phyloP scores from a whole-genome alignment of 1,284 basidiomycete species.

The Athelia psychrophila region DNA sequence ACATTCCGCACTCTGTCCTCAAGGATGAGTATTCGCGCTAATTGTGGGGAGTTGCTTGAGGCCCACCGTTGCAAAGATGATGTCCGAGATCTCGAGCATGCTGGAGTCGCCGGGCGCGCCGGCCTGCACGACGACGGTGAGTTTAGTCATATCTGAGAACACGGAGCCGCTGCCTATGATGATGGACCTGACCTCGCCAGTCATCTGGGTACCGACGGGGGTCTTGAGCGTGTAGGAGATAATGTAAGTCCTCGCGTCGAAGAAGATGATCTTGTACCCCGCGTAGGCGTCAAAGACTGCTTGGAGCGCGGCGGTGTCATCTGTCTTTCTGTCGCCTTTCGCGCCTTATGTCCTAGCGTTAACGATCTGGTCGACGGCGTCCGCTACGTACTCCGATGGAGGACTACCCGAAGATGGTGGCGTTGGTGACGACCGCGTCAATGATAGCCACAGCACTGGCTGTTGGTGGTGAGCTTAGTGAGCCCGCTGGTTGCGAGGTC shows the following conservation, averaged over 20 bases:
- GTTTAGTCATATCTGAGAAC: background rate
- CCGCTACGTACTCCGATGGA: slow-evolving; percentile 42
- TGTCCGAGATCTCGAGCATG: slow-evolving; percentile 42
- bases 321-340: slow-evolving; percentile 46
- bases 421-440: slow-evolving; percentile 54
- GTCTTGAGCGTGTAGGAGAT: slow-evolving; percentile 45
- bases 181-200: slow-evolving; percentile 49
- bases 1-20: too few species aligned
- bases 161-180: slow-evolving; percentile 21
- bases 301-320: slow-evolving; percentile 48
- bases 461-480: slow-evolving; percentile 22
- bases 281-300: slow-evolving; percentile 18
- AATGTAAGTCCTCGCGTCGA: slow-evolving; percentile 43
- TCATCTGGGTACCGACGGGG: slow-evolving; percentile 42
- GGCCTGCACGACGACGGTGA: background rate
- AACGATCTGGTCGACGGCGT: slow-evolving; percentile 37
- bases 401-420: slow-evolving; percentile 41
- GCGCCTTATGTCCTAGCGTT: slow-evolving; percentile 44
- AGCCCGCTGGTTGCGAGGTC: slow-evolving; percentile 38
- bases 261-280: slow-evolving; percentile 47
- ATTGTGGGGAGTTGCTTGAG: too few species aligned
- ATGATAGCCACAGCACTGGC: slow-evolving; percentile 58
- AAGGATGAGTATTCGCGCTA: too few species aligned
- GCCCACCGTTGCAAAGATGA: slow-evolving; percentile 43
- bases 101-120: slow-evolving; percentile 25